A percentile compares a stretch with the other conserved stretches of the same genome.
These are phyloP conservation scores for Kalmanozyma brasiliensis DNA, from an alignment of 1,284 basidiomycete genomes.

Conservation along the genomic window DNA sequence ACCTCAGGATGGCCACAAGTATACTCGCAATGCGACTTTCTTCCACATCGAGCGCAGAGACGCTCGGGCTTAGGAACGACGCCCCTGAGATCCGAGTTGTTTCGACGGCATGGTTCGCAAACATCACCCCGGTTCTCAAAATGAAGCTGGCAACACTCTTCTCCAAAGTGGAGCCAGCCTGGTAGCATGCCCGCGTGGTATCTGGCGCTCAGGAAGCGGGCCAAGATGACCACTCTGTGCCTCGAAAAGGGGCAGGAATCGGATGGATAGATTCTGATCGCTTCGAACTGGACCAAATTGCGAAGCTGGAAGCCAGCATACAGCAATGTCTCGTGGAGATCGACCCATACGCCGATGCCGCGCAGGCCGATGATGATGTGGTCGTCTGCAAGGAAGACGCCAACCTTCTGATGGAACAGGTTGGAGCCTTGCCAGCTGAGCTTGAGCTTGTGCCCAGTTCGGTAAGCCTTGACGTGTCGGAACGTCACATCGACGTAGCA, in stretches of 20 bases:
- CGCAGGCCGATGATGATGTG: slow-evolving; percentile 4
- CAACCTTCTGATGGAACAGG: slow-evolving; percentile 3
- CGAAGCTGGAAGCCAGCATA: no score
- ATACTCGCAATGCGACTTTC: not conserved
- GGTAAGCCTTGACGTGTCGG: slow-evolving; percentile 2
- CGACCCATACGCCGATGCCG: not conserved
- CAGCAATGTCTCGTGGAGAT: no score
- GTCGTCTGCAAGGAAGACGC: slow-evolving; percentile 2
- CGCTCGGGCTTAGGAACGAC: not conserved
- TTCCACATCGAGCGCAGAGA: not conserved
- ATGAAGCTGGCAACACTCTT: not conserved
- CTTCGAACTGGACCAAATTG: no score
- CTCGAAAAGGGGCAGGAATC: no score
- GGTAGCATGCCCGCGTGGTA: slow-evolving; percentile 7
- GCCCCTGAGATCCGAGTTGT: not conserved
- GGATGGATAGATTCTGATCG: no score
- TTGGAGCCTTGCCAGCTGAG: slow-evolving; percentile 1
- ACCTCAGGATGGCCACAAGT: slow-evolving; percentile 1
- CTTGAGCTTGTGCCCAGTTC: not conserved
- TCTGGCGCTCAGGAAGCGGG: not conserved
- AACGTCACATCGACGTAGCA: not conserved
- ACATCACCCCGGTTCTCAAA: slow-evolving; percentile 7
- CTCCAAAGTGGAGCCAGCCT: not conserved
- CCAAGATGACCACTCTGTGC: slow-evolving; percentile 3
- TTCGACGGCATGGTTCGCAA: not conserved